Conservation (phyloP, 2,329 filamentous ascomycete species). For the Ascochyta koolunga region DNA sequence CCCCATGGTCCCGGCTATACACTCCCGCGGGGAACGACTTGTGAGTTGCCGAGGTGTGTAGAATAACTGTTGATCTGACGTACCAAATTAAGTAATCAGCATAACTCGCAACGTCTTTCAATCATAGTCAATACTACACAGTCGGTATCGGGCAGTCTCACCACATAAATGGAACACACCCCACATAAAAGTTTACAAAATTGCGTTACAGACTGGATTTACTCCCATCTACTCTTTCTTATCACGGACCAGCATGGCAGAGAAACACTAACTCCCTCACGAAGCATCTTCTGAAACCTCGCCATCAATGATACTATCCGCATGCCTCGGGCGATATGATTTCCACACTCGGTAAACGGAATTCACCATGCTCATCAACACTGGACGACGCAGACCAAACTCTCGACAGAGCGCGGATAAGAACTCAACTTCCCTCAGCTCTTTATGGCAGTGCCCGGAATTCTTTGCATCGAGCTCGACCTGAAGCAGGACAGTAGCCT, state of each 20-base stretch:
- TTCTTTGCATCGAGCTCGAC: not conserved
- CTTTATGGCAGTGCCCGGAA: not conserved
- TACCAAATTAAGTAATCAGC: not conserved
- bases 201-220: too few species aligned
- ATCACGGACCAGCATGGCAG: not conserved
- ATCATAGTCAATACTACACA: too few species aligned
- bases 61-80: not conserved
- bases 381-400: not conserved
- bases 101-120: not conserved
- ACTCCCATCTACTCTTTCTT: not conserved
- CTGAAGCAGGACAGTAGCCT: not conserved
- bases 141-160: too few species aligned
- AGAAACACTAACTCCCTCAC: too few species aligned
- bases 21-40: constrained; percentile 37
- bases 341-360: constrained; percentile 4
- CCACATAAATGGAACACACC: too few species aligned
- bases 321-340: not conserved
- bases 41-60: constrained; percentile 38
- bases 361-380: not conserved
- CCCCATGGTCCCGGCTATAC: constrained; percentile 39
- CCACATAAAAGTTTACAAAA: too few species aligned
- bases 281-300: not conserved
- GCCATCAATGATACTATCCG: not conserved
- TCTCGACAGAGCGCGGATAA: not conserved
- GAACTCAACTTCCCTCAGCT: not conserved